These are phyloP conservation scores for Talaromyces sp. DNA, from an alignment of 2,329 filamentous ascomycete species.

Conservation along the genomic window DNA sequence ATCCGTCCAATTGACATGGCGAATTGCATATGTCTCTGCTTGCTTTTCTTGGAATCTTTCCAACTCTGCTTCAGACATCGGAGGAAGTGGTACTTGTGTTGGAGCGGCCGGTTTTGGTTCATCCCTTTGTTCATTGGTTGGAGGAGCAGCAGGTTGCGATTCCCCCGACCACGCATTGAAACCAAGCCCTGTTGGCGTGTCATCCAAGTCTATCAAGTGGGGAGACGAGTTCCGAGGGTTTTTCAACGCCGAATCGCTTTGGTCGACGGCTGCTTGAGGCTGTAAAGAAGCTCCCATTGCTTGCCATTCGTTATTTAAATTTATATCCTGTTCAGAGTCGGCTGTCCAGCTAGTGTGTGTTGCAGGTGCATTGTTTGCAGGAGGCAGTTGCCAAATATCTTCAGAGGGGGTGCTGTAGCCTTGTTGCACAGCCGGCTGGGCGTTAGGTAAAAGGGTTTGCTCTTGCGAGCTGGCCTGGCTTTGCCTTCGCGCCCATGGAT, in stretches of 20 bases:
- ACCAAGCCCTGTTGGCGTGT: constrained; percentile 2
- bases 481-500: constrained; percentile 20
- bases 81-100: neutral
- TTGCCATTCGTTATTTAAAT: constrained; percentile 6
- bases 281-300: constrained; percentile 10
- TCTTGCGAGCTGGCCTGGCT: constrained; percentile 5
- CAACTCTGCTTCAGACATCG: constrained; percentile 25
- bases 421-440: neutral
- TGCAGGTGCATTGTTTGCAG: neutral
- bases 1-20: constrained; percentile 83
- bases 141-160: neutral
- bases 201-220: constrained; percentile 8
- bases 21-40: constrained; percentile 84
- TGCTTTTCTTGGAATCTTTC: constrained; percentile 40
- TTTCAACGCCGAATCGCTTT: constrained; percentile 1
- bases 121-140: neutral
- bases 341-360: neutral
- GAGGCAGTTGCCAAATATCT: neutral
- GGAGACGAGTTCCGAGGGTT: neutral
- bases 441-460: constrained; percentile 1
- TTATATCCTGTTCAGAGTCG: neutral
- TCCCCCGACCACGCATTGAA: constrained; percentile 5
- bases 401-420: neutral
- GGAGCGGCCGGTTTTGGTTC: neutral
- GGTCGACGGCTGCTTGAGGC: neutral